Evolutionary conservation across 345 rosid species (phyloP), one percentile per base, ranked within the genome.

Genomic region (Melaleuca quinquenervia): DNA sequence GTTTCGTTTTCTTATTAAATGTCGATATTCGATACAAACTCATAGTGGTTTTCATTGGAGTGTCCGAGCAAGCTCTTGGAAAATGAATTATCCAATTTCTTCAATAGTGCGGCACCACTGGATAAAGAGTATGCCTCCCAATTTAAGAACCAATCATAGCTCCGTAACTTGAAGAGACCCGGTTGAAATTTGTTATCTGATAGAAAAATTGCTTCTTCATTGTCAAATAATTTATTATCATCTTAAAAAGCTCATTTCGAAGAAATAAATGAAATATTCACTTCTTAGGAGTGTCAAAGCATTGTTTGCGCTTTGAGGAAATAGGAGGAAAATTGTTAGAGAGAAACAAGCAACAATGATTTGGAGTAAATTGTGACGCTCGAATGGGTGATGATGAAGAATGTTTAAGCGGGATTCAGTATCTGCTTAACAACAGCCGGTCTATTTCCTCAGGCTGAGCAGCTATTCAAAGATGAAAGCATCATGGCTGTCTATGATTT

Each of bases 391-490:
- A 70, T 8, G 24, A 64, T 70, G 48, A 70, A 70, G 48, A 22
- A 70, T 70, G 48, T 20, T 70, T 36, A 70, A 36, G 80, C 13
- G 26, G 2, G 55, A 41, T 32, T 51, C 29, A 0, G 20, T 7
- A 83, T 36, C 48, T 52, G 55, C 21, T 51, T 50, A 51, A 27
- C 36, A 26, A 51, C 58, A 18, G 55, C 41, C 14, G 45, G 26
- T 82, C 22, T 26, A 18, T 49, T 84, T 85, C 64, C 82, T 75
- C 92, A 95, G 91, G 95, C 92, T 36, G 92, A 93, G 55, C 95
- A 92, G 88, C 95, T 96, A 48, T 82, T 89, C 82, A 89, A 89
- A 24, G 96, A 95, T 51, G 92, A 94, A 87, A 92, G 87, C 84
- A 83, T 88, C 9, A 54, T 93, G 76, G 88, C 89, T 2, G 82